Evolutionary conservation across 2,329 filamentous ascomycete species (phyloP).

Genomic region (Ophiosphaerella narmari): DNA sequence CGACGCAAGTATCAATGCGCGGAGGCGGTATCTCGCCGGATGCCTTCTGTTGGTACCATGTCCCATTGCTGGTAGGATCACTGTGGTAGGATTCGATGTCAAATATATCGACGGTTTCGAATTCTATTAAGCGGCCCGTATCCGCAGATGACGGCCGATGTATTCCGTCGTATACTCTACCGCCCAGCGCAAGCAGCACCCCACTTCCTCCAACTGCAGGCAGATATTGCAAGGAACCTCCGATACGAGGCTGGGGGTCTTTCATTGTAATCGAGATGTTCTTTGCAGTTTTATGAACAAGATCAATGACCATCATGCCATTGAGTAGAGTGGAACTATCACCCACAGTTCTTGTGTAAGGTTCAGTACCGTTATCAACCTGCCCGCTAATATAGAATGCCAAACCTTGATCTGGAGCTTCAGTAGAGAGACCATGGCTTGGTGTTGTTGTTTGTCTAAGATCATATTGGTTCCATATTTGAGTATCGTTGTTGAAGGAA

Average conservation of each 20-base stretch:
- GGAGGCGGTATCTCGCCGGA: conserved; percentile 48
- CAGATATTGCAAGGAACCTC: conserved; percentile 45
- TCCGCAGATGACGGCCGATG: conserved; percentile 12
- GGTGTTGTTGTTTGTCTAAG: conserved; percentile 22
- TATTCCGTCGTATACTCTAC: conserved; percentile 20
- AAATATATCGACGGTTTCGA: conserved; percentile 47
- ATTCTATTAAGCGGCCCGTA: conserved; percentile 22
- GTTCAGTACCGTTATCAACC: conserved; percentile 39
- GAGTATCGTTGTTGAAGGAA: conserved; percentile 18
- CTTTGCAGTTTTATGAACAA: conserved; percentile 37
- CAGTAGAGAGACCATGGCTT: conserved; percentile 41
- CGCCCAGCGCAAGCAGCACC: conserved; percentile 46
- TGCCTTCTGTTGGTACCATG: conserved; percentile 52
- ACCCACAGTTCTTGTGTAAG: conserved; percentile 8
- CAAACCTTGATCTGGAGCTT: conserved; percentile 41
- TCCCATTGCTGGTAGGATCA: conserved; percentile 33
- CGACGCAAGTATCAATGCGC: conserved; percentile 53
- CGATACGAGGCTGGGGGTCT: conserved; percentile 33
- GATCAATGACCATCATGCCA: conserved; percentile 49
- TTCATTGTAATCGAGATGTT: conserved; percentile 46
- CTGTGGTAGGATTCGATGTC: conserved; percentile 42
- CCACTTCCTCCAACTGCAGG: conserved; percentile 41
- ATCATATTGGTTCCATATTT: conserved; percentile 19
- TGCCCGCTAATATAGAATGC: conserved; percentile 48
- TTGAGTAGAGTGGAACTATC: conserved; percentile 26